Base-by-base conservation (phyloP, 371 early-diverging fungal species). In the Mortierella sp. region DNA sequence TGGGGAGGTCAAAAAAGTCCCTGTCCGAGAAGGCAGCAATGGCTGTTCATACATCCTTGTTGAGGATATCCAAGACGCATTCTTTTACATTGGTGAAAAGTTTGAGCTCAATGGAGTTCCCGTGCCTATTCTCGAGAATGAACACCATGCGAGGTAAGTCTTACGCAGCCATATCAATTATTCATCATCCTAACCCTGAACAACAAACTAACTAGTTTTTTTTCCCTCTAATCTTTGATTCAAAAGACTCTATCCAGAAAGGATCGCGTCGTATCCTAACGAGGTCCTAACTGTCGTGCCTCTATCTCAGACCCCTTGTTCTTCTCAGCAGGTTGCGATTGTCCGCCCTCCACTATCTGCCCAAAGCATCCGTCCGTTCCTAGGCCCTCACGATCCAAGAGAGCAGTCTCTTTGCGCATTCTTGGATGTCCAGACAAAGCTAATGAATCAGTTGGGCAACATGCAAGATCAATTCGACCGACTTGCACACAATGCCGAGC, bases 21-120 rank as follows among this genome's bases (percentile, higher is more conserved):
- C 42, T 53, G 70, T 69, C 60, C n/a, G 53, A 28, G 47, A 75
- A 10, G 66, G 32, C 34, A 34, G 53, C 35, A 45, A 64, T 34
- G 66, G 66, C 35, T 58, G 47, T 15, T 43, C 56, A 29, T 66
- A 58, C 43, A 42, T 79, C 63, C 63, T 73, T 19, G 34, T 73
- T 22, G 79, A 72, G 34, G 74, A 73, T 55, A 72, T 70, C 34
- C 69, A 57, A 4, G 67, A 73, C 10, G 70, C 74, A 9, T 73
- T 70, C 51, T 54, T 53, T 15, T 37, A 58, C 32, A 55, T 59
- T 42, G 70, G 63, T 26, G 63, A 69, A 12, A 47, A 49, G 7
- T 57, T 79, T 47, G 42, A 53, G 56, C 49, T 73, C 17, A n/a
- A 70, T 67, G 79, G 70, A 15, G 56, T 28, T 13, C 70, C 63